phyloP scores from a whole-genome alignment of 208 protist species.

The Wallacemonas collosoma region DNA sequence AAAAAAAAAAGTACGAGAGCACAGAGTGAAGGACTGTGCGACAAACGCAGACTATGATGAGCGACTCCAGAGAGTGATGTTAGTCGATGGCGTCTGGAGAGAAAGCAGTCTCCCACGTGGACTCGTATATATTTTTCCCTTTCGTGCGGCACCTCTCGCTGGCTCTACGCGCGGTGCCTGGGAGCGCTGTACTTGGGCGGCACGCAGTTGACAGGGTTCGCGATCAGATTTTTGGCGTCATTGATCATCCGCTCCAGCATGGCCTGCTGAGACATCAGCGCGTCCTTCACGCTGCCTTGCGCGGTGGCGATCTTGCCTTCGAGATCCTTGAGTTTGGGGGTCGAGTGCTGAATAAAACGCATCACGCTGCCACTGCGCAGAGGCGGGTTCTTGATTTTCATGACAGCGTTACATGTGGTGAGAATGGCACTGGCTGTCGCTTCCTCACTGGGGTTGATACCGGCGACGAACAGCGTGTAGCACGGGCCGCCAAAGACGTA shows the following conservation, averaged over 20 bases:
- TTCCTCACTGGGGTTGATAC: slow-evolving; percentile 31
- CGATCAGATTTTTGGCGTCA: slow-evolving; percentile 48
- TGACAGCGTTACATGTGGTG: slow-evolving; percentile 27
- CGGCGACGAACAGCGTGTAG: slow-evolving; percentile 45
- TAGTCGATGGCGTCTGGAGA: no score
- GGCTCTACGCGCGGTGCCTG: slow-evolving; percentile 6
- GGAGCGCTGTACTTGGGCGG: slow-evolving; percentile 46
- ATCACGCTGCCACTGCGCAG: slow-evolving; percentile 45
- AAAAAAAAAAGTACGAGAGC: no score
- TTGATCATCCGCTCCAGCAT: slow-evolving; percentile 47
- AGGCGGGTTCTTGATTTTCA: slow-evolving; percentile 31
- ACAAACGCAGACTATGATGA: no score
- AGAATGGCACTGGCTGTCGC: slow-evolving; percentile 27
- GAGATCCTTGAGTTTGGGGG: slow-evolving; percentile 35
- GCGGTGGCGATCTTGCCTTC: slow-evolving; percentile 25
- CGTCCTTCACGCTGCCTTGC: slow-evolving; percentile 26
- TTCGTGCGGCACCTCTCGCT: not conserved
- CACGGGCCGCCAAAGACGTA: slow-evolving; percentile 57
- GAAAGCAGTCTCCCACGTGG: no score
- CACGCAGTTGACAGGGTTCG: slow-evolving; percentile 32
- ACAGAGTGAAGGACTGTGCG: no score
- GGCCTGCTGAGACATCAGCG: slow-evolving; percentile 20
- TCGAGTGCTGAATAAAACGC: slow-evolving; percentile 49
- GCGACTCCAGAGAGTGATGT: no score
- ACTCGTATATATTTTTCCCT: no score